phyloP scores from a whole-genome alignment of 306 rosid genomes.

The Purshia tridentata region DNA sequence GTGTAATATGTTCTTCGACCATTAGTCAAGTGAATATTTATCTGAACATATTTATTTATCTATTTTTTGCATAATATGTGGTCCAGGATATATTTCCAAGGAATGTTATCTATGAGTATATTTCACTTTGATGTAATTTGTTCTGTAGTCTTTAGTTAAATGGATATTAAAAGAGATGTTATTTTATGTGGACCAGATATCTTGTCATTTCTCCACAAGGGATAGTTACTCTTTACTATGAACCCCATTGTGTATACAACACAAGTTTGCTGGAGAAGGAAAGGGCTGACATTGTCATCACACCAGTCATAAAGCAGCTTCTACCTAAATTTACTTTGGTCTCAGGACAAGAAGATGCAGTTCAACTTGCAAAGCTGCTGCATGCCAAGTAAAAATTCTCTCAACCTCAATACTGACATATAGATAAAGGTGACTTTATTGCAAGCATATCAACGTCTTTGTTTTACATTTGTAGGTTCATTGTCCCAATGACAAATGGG shows the following conservation, averaged over 20 bases:
- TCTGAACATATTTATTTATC: neutral
- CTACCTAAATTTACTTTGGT: conserved; percentile 83
- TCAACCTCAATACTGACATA: conserved; percentile 1
- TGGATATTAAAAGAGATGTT: neutral
- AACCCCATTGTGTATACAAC: conserved; percentile 86
- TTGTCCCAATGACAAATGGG: conserved; percentile 89
- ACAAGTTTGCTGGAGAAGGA: conserved; percentile 58
- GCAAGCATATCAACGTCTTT: neutral
- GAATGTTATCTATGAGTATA: neutral
- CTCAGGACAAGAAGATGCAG: conserved; percentile 96
- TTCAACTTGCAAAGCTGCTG: conserved; percentile 76
- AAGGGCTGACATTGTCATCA: conserved; percentile 80
- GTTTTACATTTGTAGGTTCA: conserved; percentile 43
- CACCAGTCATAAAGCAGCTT: conserved; percentile 89
- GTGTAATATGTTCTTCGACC: conserved; percentile 14
- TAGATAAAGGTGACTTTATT: neutral
- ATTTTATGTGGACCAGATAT: conserved; percentile 50
- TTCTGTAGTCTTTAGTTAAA: neutral
- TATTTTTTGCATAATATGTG: neutral
- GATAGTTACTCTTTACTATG: conserved; percentile 77
- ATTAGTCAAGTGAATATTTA: neutral
- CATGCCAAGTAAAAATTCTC: conserved; percentile 56
- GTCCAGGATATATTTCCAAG: neutral
- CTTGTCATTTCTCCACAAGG: conserved; percentile 59
- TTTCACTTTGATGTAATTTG: neutral